A percentile compares a stretch with the other conserved stretches of the same genome.
phyloP scores from a whole-genome alignment of 176 grass and related monocot genomes.

The Oryza coarctata region DNA sequence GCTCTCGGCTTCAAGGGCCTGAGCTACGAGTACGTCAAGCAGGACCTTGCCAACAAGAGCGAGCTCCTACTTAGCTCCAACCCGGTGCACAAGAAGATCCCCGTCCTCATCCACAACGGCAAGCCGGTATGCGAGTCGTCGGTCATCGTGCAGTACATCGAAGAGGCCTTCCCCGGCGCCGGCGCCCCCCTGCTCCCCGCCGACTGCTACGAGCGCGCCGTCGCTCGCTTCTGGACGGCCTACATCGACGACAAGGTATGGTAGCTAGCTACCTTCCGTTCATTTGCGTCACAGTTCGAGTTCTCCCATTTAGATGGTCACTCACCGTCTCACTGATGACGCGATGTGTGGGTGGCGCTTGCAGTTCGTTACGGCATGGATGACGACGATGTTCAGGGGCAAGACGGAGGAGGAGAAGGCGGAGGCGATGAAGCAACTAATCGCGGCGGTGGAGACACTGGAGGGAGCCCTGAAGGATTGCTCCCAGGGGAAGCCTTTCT shows the following conservation, averaged over 20 bases:
- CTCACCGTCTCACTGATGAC: no score
- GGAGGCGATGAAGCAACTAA: not conserved
- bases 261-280: not conserved
- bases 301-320: no score
- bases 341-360: no score
- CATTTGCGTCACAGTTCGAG: not conserved
- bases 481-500: slow-evolving; percentile 44
- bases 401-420: slow-evolving; percentile 31
- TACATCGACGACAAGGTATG: slow-evolving; percentile 56
- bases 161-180: slow-evolving; percentile 39
- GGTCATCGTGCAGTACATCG: slow-evolving; percentile 70
- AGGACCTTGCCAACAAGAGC: slow-evolving; percentile 55
- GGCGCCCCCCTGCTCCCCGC: slow-evolving; percentile 41
- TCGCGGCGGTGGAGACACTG: slow-evolving; percentile 3
- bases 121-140: slow-evolving; percentile 47
- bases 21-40: slow-evolving; percentile 49
- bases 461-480: slow-evolving; percentile 37
- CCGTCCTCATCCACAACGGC: slow-evolving; percentile 66
- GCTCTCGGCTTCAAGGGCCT: slow-evolving; percentile 60
- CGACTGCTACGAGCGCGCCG: slow-evolving; percentile 39
- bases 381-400: not conserved
- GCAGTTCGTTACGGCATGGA: slow-evolving; percentile 16
- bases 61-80: slow-evolving; percentile 51
- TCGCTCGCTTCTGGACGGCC: slow-evolving; percentile 53
- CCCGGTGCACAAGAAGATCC: slow-evolving; percentile 65